Evolutionary conservation across 768 basidiomycete species (phyloP).

Genomic region (Filobasidium floriforme): DNA sequence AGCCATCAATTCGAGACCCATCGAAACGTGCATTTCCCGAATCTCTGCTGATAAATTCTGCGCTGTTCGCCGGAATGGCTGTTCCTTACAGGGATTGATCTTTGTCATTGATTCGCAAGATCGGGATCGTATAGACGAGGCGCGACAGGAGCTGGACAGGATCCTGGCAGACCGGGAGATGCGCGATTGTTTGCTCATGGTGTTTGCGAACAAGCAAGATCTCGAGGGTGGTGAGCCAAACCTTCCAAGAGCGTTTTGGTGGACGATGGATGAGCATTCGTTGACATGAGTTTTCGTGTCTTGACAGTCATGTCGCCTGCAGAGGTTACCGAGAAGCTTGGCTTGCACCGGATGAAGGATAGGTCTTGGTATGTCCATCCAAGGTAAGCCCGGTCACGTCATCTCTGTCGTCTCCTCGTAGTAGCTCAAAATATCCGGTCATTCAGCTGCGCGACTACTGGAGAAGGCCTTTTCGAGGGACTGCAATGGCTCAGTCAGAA

Average conservation of each 20-base stretch:
- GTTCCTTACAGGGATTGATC: conserved; percentile 61
- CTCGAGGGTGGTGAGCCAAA: conserved; percentile 73
- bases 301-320: conserved; percentile 91
- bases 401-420: no score
- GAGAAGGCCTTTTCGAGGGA: conserved; percentile 94
- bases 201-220: conserved; percentile 99
- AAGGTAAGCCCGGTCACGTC: conserved; percentile 54
- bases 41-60: neutral
- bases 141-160: conserved; percentile 86
- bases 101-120: conserved; percentile 98
- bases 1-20: conserved; percentile 18
- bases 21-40: neutral
- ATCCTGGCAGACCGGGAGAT: conserved; percentile 96
- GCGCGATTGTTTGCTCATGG: conserved; percentile 91
- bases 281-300: neutral
- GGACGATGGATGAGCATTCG: neutral
- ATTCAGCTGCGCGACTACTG: conserved; percentile 82
- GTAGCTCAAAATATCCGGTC: no score
- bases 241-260: neutral
- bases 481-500: conserved; percentile 96
- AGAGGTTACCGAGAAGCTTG: conserved; percentile 94
- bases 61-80: neutral
- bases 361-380: conserved; percentile 99
- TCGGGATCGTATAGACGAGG: conserved; percentile 89
- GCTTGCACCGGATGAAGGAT: conserved; percentile 90